These are phyloP conservation scores for Adenanthera pavonina DNA, from an alignment of 306 rosid genomes.

Conservation along the genomic window DNA sequence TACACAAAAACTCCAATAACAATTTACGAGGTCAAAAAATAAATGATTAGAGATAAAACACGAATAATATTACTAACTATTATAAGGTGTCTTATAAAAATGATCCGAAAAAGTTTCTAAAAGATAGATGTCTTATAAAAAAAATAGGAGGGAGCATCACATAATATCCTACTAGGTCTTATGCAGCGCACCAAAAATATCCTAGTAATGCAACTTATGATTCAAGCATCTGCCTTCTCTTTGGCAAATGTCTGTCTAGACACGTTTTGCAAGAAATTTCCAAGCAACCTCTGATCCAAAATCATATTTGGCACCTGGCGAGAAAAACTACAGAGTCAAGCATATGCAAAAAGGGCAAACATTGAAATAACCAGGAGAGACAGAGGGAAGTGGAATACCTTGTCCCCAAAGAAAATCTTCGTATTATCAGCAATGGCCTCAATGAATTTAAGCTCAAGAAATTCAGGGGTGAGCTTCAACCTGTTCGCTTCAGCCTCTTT, in stretches of 20 bases:
- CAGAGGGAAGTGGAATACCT: constrained; percentile 53
- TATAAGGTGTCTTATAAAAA: too few species aligned
- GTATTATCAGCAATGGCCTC: constrained; percentile 86
- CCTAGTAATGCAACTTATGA: constrained; percentile 13
- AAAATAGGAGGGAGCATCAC: too few species aligned
- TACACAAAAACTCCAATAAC: too few species aligned
- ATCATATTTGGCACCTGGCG: constrained; percentile 85
- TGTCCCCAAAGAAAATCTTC: constrained; percentile 94
- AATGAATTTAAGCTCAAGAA: constrained; percentile 83
- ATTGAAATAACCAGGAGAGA: constrained; percentile 3
- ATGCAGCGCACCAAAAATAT: not conserved
- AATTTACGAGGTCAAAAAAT: too few species aligned
- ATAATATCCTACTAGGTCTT: not conserved
- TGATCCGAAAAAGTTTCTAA: too few species aligned
- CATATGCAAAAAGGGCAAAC: not conserved
- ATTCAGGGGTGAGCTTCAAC: constrained; percentile 92
- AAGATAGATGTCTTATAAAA: too few species aligned
- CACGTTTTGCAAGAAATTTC: constrained; percentile 67
- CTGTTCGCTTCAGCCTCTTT: constrained; percentile 93
- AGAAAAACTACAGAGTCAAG: constrained; percentile 37
- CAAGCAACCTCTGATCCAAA: constrained; percentile 83
- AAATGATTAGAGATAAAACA: too few species aligned
- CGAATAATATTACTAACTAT: too few species aligned
- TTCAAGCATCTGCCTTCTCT: constrained; percentile 37
- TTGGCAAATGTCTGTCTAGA: constrained; percentile 38